Evolutionary conservation across 2,329 filamentous ascomycete species (phyloP), one percentile per base, ranked within the genome.

Genomic region (Fusarium circinatum): DNA sequence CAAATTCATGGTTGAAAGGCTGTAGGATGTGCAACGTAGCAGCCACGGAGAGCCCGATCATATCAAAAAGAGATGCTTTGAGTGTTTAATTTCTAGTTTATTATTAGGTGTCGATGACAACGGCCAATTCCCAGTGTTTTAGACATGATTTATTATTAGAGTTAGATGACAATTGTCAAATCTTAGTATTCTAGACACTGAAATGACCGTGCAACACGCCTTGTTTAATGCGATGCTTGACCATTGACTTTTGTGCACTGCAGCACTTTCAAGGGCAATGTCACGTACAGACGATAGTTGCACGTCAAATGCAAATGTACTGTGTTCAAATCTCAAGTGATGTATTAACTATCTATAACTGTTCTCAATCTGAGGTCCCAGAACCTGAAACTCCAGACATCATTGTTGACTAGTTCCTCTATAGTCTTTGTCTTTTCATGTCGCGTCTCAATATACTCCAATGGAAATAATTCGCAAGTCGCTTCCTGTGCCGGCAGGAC

Each of bases 331-430:
- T 61, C 48, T 32, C 45, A 52, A 65, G 56, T 62, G 49, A 38
- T 68, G 39, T 54, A 74, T 74, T 74, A 71, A 74, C 39, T 68
- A 61, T 74, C 55, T 74, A 69, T 72, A 42, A 28, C 48, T 68
- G 42, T 59, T 59, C 42, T 57, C 71, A 75, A 69, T 74, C 44
- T 72, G 71, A 72, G 36, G 51, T 59, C 39, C 49, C 55, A 48
- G 47, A 55, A 38, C 45, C 45, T 58, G 59, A 71, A 74, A 65
- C 67, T 71, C 62, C 71, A 56, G 58, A 42, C 62, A 55, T 64
- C 58, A 48, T 56, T 65, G 30, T 56, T 57, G 57, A 60, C 59
- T 56, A 65, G 58, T 55, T 42, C 55, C 34, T 72, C 63, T 74
- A 66, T 73, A 72, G 30, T 48, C 47, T 60, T 65, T 55, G 47